Evolutionary conservation across 1,284 basidiomycete species (phyloP), one percentile per base, ranked within the genome.

Genomic region (Apiotrichum porosum): DNA sequence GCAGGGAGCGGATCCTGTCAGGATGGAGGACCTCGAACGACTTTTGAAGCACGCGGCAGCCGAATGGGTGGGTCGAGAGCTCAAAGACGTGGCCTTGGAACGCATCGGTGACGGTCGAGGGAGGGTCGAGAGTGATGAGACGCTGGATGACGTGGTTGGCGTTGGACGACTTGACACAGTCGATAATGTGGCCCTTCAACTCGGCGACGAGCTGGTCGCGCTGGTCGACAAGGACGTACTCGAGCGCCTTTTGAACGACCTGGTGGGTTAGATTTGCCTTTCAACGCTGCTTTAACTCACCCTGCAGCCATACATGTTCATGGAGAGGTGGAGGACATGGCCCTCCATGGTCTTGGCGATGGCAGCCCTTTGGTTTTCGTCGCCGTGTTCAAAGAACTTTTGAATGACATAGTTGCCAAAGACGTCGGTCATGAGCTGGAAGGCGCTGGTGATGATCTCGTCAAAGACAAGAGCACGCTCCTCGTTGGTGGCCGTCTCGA

Each of bases 331-430:
- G 4, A 92, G 75, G 28, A 94, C 79, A 61, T 88, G 83, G 0
- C 83, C 83, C 65, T 90, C 83, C 81, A 98, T 87, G 34, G 83
- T 79, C 45, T 76, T 79, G 2, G 83, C 83, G 37, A 97, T 76
- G 9, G 81, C 73, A 2, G 80, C 79, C 64, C 85, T 86, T 66
- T 94, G 91, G 13, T 77, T 74, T 51, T 82, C 79, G 15, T 83
- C 85, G 21, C 94, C 92, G 64, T 87, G 81, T 69, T 98, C 94
- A 61, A 97, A 87, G 61, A 97, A 75, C 74, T 97, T 97, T 72
- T 98, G 94, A 50, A 97, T 83, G 62, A 88, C 83, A 76, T 97
- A 98, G 77, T 98, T 98, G 50, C 94, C 94, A 68, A 97, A 98
- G 35, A 97, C 90, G 65, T 97, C 92, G 57, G 86, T 86, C 66